A percentile compares a stretch with the other conserved stretches of the same genome.
Conservation (phyloP, 768 basidiomycete species). For the Lactarius sp. region DNA sequence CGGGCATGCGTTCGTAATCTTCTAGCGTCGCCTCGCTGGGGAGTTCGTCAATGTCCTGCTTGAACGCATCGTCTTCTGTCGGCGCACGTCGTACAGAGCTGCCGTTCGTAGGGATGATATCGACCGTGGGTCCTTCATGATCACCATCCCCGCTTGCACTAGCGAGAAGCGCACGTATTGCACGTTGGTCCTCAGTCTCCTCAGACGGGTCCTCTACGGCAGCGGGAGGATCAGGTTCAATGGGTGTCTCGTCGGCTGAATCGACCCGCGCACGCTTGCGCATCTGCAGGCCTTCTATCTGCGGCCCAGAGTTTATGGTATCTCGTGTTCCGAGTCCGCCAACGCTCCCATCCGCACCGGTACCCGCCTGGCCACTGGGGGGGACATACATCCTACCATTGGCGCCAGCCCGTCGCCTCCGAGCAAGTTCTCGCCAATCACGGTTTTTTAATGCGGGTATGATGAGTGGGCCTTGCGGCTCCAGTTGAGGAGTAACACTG, state of each 20-base stretch:
- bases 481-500: slow-evolving; percentile 43
- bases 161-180: slow-evolving; percentile 74
- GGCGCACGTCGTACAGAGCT: slow-evolving; percentile 33
- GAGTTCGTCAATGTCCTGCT: slow-evolving; percentile 75
- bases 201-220: slow-evolving; percentile 34
- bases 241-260: slow-evolving; percentile 25
- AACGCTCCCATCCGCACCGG: slow-evolving; percentile 66
- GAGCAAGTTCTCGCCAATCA: slow-evolving; percentile 83
- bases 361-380: slow-evolving; percentile 47
- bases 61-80: slow-evolving; percentile 82
- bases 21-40: slow-evolving; percentile 72
- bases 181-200: slow-evolving; percentile 72
- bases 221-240: slow-evolving; percentile 31
- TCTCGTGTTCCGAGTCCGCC: slow-evolving; percentile 74
- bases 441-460: slow-evolving; percentile 84
- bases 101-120: slow-evolving; percentile 51
- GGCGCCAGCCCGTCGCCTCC: slow-evolving; percentile 50
- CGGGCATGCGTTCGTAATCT: slow-evolving; percentile 87
- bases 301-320: slow-evolving; percentile 71
- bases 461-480: slow-evolving; percentile 60
- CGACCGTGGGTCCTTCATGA: slow-evolving; percentile 41
- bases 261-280: slow-evolving; percentile 34
- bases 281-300: slow-evolving; percentile 61
- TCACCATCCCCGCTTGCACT: slow-evolving; percentile 41
- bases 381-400: slow-evolving; percentile 53